Conservation (phyloP, 192 early-diverging fungal species). For the Linnemannia zychae region DNA sequence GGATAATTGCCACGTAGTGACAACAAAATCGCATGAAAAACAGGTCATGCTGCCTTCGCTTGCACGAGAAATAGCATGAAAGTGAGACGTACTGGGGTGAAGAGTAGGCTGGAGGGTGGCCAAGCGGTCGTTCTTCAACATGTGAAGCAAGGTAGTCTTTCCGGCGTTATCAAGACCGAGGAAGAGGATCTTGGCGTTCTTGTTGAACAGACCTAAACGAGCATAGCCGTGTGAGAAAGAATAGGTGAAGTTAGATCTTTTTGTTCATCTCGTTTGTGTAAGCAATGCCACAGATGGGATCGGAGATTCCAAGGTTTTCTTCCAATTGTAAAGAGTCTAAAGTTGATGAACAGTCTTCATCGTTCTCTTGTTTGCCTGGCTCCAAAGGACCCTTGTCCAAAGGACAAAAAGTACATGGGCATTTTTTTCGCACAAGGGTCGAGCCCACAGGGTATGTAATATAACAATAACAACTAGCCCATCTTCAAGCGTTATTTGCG, state of each 20-base stretch:
- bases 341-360: not conserved
- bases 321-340: not conserved
- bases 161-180: conserved; percentile 98
- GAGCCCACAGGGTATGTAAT: not conserved
- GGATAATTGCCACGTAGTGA: not conserved
- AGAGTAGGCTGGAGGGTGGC: conserved; percentile 94
- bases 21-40: not conserved
- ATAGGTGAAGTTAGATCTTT: not conserved
- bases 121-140: conserved; percentile 99
- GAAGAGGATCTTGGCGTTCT: conserved; percentile 99
- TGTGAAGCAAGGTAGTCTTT: conserved; percentile 98
- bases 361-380: not conserved
- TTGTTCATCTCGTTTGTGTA: not conserved
- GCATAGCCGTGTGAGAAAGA: not conserved
- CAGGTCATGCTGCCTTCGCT: not conserved
- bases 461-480: not conserved
- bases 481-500: not conserved
- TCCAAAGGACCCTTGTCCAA: not conserved
- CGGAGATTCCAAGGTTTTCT: not conserved
- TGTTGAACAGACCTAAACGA: conserved; percentile 92
- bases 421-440: not conserved
- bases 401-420: not conserved
- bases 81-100: conserved; percentile 84
- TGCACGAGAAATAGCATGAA: not conserved
- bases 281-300: not conserved